These are phyloP conservation scores for Cenococcum geophilum DNA, from an alignment of 495 filamentous ascomycete genomes.

Conservation along the genomic window DNA sequence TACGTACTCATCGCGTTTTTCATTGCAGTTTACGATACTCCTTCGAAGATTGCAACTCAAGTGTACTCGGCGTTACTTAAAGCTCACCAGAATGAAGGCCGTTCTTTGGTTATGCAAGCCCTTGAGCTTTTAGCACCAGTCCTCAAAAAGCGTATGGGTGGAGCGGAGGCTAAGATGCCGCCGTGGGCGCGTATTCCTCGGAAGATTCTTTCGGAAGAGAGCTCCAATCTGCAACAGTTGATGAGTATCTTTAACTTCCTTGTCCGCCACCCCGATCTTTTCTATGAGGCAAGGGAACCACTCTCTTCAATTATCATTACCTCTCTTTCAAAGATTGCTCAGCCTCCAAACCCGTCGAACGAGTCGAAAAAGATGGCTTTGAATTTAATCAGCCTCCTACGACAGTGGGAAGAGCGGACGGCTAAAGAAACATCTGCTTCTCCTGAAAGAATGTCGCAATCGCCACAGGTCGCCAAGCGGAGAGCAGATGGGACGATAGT, in stretches of 20 bases:
- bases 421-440: conserved; percentile 42
- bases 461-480: conserved; percentile 68
- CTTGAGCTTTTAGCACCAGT: conserved; percentile 91
- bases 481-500: conserved; percentile 57
- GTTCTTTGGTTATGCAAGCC: conserved; percentile 85
- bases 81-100: conserved; percentile 91
- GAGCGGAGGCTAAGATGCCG: conserved; percentile 52
- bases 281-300: conserved; percentile 90
- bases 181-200: conserved; percentile 88
- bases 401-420: conserved; percentile 84
- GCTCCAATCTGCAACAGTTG: conserved; percentile 92
- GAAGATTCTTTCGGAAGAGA: conserved; percentile 88
- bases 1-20: conserved; percentile 98
- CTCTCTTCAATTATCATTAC: conserved; percentile 84
- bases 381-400: conserved; percentile 81
- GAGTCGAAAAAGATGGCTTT: conserved; percentile 90
- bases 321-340: conserved; percentile 80
- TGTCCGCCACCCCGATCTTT: conserved; percentile 83
- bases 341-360: conserved; percentile 76
- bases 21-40: conserved; percentile 94
- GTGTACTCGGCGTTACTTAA: conserved; percentile 86
- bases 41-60: conserved; percentile 88
- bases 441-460: conserved; percentile 52
- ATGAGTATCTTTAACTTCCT: conserved; percentile 97
- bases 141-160: conserved; percentile 64